These are phyloP conservation scores for Alternaria triticimaculans DNA, from an alignment of 2,329 filamentous ascomycete species.

Conservation along the genomic window DNA sequence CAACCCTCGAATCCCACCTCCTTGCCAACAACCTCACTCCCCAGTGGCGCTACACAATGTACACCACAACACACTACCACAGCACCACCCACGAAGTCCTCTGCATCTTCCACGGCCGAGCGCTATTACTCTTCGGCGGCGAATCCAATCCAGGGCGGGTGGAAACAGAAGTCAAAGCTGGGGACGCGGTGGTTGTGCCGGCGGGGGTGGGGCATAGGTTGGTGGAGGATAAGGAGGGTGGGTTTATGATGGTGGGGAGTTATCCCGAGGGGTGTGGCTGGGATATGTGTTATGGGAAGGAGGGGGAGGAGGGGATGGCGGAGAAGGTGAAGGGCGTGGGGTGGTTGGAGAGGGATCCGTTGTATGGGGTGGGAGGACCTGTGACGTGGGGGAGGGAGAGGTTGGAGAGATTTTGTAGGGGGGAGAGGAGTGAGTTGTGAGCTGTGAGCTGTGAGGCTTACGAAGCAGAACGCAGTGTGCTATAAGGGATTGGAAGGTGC, in stretches of 20 bases:
- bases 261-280: conserved; percentile 66
- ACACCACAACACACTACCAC: conserved; percentile 70
- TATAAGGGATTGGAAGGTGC: not conserved
- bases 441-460: no score
- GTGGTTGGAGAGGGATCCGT: conserved; percentile 68
- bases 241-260: conserved; percentile 71
- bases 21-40: conserved; percentile 59
- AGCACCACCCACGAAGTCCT: conserved; percentile 72
- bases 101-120: conserved; percentile 63
- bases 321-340: conserved; percentile 56
- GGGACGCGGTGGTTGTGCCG: conserved; percentile 70
- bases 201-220: conserved; percentile 71
- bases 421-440: conserved; percentile 9
- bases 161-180: conserved; percentile 62
- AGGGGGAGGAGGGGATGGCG: conserved; percentile 62
- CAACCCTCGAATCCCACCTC: conserved; percentile 65
- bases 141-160: conserved; percentile 65
- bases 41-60: conserved; percentile 75
- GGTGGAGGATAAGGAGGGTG: conserved; percentile 61
- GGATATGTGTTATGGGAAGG: conserved; percentile 73
- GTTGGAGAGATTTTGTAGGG: conserved; percentile 12
- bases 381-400: conserved; percentile 30
- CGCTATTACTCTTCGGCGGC: conserved; percentile 70
- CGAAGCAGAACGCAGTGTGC: not conserved
- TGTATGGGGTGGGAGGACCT: conserved; percentile 47